These are phyloP conservation scores for Alternaria triticina DNA, from an alignment of 2,329 filamentous ascomycete species.

Conservation along the genomic window DNA sequence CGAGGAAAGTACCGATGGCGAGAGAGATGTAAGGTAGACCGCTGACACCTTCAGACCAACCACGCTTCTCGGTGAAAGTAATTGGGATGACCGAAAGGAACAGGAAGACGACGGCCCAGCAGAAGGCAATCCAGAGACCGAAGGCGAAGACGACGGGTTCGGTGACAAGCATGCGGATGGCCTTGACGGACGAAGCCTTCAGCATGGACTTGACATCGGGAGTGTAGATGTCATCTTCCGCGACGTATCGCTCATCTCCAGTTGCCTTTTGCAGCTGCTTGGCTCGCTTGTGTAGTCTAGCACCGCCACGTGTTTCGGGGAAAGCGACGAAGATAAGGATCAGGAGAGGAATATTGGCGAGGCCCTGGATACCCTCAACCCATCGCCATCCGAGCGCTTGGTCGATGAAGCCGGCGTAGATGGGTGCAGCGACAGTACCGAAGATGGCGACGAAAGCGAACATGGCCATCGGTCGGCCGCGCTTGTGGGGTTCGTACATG, in stretches of 20 bases:
- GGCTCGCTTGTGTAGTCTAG: conserved; percentile 58
- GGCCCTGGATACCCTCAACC: conserved; percentile 61
- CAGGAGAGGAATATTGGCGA: conserved; percentile 58
- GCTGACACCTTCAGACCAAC: conserved; percentile 58
- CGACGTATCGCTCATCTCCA: conserved; percentile 58
- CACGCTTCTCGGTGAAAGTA: conserved; percentile 57
- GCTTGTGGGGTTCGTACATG: conserved; percentile 37
- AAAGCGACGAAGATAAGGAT: conserved; percentile 55
- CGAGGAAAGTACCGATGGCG: conserved; percentile 57
- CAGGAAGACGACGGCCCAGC: conserved; percentile 62
- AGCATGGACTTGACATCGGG: conserved; percentile 56
- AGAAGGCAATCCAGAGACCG: conserved; percentile 60
- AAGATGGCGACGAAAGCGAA: conserved; percentile 38
- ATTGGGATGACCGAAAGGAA: conserved; percentile 53
- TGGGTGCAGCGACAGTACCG: conserved; percentile 60
- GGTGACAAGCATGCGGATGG: conserved; percentile 57
- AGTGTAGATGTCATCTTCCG: conserved; percentile 59
- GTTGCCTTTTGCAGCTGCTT: conserved; percentile 56
- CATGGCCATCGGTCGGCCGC: conserved; percentile 38
- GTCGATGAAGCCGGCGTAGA: conserved; percentile 63
- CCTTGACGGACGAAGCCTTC: conserved; percentile 59
- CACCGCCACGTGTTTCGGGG: conserved; percentile 53
- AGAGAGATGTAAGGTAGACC: conserved; percentile 61
- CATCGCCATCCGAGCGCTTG: conserved; percentile 61
- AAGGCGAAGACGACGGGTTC: conserved; percentile 60